phyloP scores from a whole-genome alignment of 177 flowering plant species.

The Vitis hybrid region DNA sequence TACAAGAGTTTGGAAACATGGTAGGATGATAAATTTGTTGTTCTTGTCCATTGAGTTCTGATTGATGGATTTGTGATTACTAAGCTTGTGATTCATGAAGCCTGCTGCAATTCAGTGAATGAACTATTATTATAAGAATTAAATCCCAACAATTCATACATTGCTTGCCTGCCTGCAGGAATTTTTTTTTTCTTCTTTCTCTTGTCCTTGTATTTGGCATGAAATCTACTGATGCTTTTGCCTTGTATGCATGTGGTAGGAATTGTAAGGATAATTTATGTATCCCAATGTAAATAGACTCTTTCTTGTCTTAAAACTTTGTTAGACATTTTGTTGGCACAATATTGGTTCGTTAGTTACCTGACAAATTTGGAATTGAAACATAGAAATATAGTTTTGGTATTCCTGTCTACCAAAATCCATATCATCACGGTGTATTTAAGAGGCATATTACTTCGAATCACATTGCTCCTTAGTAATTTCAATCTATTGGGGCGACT shows the following conservation, averaged over 20 bases:
- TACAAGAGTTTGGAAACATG: slow-evolving; percentile 36
- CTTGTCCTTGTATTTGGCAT: neutral
- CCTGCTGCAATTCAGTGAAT: neutral
- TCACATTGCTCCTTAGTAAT: neutral
- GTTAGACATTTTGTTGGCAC: neutral
- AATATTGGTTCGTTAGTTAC: neutral
- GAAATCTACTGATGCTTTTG: neutral
- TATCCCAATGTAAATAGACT: neutral
- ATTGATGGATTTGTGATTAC: neutral
- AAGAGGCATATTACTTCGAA: neutral
- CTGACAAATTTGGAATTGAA: neutral
- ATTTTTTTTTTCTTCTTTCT: too few species aligned
- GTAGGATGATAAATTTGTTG: slow-evolving; percentile 27
- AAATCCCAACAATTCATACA: too few species aligned
- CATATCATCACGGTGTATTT: neutral
- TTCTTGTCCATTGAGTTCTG: neutral
- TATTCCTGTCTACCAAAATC: neutral
- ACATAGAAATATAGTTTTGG: neutral
- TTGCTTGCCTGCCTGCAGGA: neutral
- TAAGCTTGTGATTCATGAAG: neutral
- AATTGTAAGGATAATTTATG: neutral
- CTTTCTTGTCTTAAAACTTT: neutral
- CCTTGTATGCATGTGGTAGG: neutral
- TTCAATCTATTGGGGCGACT: neutral
- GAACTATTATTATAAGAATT: too few species aligned